Evolutionary conservation across 306 rosid genomes (phyloP).

Genomic region (Oemleria cerasiformis): DNA sequence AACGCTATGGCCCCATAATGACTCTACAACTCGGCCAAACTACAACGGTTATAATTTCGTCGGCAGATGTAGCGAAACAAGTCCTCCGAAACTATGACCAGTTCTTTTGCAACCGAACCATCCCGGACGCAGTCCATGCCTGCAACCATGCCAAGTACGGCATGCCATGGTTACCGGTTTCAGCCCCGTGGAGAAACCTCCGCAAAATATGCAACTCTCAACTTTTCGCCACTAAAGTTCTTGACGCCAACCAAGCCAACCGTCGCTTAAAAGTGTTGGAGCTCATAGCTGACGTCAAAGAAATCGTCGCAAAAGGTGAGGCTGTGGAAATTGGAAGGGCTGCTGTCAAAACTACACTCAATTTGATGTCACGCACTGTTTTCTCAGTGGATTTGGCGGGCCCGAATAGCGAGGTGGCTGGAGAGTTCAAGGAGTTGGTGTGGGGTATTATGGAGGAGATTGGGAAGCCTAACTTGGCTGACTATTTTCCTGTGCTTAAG

Average conservation of each 20-base stretch:
- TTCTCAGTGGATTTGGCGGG: conserved; percentile 29
- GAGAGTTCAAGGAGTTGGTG: conserved; percentile 25
- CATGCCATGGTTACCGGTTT: conserved; percentile 33
- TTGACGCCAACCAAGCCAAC: conserved; percentile 6
- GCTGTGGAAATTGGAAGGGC: conserved; percentile 27
- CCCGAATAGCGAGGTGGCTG: background rate
- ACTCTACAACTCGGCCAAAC: conserved; percentile 32
- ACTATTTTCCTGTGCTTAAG: conserved; percentile 31
- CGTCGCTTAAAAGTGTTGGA: conserved; percentile 14
- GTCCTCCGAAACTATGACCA: conserved; percentile 32
- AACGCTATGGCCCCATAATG: conserved; percentile 36
- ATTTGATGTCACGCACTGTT: conserved; percentile 34
- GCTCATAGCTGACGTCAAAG: conserved; percentile 1
- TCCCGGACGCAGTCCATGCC: conserved; percentile 19
- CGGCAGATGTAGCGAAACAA: conserved; percentile 25
- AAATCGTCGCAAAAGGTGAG: background rate
- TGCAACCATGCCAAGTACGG: conserved; percentile 13
- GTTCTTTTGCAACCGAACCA: conserved; percentile 26
- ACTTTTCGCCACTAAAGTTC: background rate
- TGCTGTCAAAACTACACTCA: conserved; percentile 19
- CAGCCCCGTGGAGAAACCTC: conserved; percentile 33
- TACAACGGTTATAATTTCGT: conserved; percentile 34
- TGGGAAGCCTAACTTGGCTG: conserved; percentile 37
- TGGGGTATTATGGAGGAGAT: conserved; percentile 19
- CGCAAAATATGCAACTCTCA: conserved; percentile 27